phyloP scores from a whole-genome alignment of 2,329 filamentous ascomycete species.

The Ceratocystis albifundus region DNA sequence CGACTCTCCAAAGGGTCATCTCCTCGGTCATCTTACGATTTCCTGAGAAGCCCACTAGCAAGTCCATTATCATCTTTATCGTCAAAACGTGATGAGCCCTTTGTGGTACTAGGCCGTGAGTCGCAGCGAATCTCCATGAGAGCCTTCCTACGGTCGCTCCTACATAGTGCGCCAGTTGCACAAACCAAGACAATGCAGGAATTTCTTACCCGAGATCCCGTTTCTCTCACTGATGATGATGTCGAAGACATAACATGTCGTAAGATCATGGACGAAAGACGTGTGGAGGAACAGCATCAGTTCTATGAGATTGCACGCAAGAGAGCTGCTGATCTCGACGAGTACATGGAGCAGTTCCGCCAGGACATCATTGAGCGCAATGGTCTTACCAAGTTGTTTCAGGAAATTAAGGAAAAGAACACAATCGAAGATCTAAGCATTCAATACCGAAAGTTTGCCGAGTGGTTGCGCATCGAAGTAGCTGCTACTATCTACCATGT shows the following conservation, averaged over 20 bases:
- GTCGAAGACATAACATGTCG: conserved; percentile 66
- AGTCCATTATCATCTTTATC: conserved; percentile 17
- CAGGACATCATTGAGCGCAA: conserved; percentile 59
- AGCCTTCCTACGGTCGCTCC: conserved; percentile 74
- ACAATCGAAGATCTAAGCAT: conserved; percentile 79
- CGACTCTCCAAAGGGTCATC: conserved; percentile 18
- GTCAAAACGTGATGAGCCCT: conserved; percentile 20
- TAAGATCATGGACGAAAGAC: conserved; percentile 73
- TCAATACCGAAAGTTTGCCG: conserved; percentile 95
- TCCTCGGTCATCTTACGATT: conserved; percentile 24
- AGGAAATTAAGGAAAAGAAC: conserved; percentile 82
- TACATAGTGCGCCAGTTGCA: conserved; percentile 75
- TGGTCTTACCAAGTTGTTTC: conserved; percentile 82
- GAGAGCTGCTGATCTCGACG: conserved; percentile 82
- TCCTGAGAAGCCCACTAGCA: conserved; percentile 18
- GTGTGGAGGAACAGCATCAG: conserved; percentile 80
- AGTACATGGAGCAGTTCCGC: conserved; percentile 90
- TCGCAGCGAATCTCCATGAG: conserved; percentile 82
- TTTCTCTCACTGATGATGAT: conserved; percentile 70
- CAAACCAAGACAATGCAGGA: conserved; percentile 72
- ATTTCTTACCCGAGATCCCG: conserved; percentile 64
- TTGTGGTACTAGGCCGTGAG: conserved; percentile 57
- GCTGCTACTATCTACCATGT: conserved; percentile 94
- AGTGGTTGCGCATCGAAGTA: conserved; percentile 95
- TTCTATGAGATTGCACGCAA: conserved; percentile 94